Evolutionary conservation across 805 yeast genomes (phyloP), one percentile per base, ranked within the genome.

Genomic region (Millerozyma acaciae): DNA sequence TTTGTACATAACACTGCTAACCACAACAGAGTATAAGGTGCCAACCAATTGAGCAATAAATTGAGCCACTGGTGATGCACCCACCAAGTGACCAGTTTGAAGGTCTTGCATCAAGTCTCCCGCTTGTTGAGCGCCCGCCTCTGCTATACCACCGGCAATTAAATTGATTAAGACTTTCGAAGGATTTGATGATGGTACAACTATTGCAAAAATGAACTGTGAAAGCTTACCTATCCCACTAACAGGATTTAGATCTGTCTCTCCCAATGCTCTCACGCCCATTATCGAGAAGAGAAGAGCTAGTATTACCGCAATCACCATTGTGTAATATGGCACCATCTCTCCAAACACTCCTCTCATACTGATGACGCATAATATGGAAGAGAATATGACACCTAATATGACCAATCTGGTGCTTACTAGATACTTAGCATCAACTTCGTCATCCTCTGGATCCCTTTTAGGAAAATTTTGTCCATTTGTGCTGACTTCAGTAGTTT

Each of bases 71-170:
- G 96, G 96, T 0, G 95, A 84, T 0, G 97, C 97, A 10, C 95
- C 95, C 2, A 90, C 51, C 33, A 90, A 58, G 57, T 85, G 90
- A 0, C 97, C 97, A 0, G 98, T 89, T 55, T 93, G 93, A 46
- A 90, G 68, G 60, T 93, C 97, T 63, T 90, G 98, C 95, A 93
- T 85, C 51, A 90, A 68, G 60, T 90, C 98, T 19, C 98, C 97
- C 2, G 97, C 97, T 60, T 90, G 98, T 62, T 93, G 97, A 2
- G 98, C 96, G 6, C 97, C 97, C 0, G 97, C 97, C 62, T 90
- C 98, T 1, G 97, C 94, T 26, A 90, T 80, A 9, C 96, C 98
- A 12, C 98, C 98, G 4, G 97, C 96, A 1, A 90, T 83, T 30
- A 90, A 65, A 52, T 90, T 93, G 28, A 87, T 78, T 25, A 90